A percentile compares a stretch with the other conserved stretches of the same genome.
phyloP scores from a whole-genome alignment of 1,284 basidiomycete genomes.

The Papiliotrema nemorosa region DNA sequence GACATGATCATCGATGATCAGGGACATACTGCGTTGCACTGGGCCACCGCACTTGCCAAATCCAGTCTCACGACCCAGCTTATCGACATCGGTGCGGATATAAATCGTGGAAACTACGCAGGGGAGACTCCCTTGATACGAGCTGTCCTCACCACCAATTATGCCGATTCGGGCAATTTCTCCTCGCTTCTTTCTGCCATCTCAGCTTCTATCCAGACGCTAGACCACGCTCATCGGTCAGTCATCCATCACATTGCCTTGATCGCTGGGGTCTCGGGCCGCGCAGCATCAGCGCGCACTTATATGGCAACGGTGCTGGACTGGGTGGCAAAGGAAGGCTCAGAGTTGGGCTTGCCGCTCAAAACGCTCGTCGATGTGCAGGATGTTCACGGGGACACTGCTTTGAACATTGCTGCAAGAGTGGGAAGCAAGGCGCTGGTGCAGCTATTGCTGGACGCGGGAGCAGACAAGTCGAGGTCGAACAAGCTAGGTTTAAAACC shows the following conservation, averaged over 20 bases:
- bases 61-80: constrained; percentile 65
- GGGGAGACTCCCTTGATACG: constrained; percentile 95
- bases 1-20: constrained; percentile 88
- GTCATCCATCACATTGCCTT: constrained; percentile 94
- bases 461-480: constrained; percentile 83
- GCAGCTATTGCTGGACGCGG: constrained; percentile 82
- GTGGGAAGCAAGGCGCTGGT: constrained; percentile 89
- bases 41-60: constrained; percentile 83
- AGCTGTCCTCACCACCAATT: constrained; percentile 83
- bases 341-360: constrained; percentile 49
- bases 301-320: constrained; percentile 89
- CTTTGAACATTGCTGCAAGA: constrained; percentile 88
- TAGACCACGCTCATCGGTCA: constrained; percentile 84
- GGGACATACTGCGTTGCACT: constrained; percentile 90
- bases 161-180: constrained; percentile 75
- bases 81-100: constrained; percentile 71
- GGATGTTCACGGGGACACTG: constrained; percentile 95
- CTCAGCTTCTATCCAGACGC: constrained; percentile 70
- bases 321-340: constrained; percentile 29
- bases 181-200: constrained; percentile 59
- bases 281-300: constrained; percentile 78
- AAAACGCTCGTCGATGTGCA: constrained; percentile 82
- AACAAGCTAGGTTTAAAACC: constrained; percentile 93
- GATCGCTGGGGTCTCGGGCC: constrained; percentile 83
- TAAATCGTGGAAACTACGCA: constrained; percentile 82